Evolutionary conservation across 2,329 filamentous ascomycete genomes (phyloP).

Genomic region (Geoglossum cookeanum): DNA sequence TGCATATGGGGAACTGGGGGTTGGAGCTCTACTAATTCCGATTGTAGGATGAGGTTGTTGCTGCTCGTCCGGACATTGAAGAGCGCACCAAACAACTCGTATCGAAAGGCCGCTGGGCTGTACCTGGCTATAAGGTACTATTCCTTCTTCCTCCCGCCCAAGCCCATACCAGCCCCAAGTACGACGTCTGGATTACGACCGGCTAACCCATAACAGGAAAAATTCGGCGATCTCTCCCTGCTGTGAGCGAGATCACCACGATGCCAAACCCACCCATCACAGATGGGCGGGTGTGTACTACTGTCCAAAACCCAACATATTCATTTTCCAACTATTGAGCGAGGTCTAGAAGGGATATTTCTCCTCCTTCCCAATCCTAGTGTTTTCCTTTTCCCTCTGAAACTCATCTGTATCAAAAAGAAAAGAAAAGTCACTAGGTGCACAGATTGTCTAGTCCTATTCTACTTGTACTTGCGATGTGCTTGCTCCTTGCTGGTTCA

Average conservation of each 20-base stretch:
- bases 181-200: constrained; percentile 25
- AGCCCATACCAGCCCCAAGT: not conserved
- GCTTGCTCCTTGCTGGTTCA: too few species aligned
- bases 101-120: constrained; percentile 93
- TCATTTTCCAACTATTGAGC: too few species aligned
- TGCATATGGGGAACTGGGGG: constrained; percentile 17
- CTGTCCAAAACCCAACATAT: not conserved
- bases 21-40: not conserved
- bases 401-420: too few species aligned
- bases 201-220: constrained; percentile 45
- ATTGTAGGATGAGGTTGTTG: constrained; percentile 72
- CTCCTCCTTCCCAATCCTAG: too few species aligned
- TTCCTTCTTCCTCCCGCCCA: not conserved
- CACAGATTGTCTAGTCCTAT: too few species aligned
- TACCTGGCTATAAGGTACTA: constrained; percentile 95
- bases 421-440: too few species aligned
- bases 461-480: too few species aligned
- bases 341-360: not conserved
- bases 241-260: constrained; percentile 41
- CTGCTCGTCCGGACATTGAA: constrained; percentile 90
- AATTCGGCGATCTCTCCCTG: constrained; percentile 92
- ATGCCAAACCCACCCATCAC: not conserved
- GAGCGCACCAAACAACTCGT: constrained; percentile 90
- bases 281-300: not conserved
- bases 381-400: too few species aligned